phyloP scores from a whole-genome alignment of 495 filamentous ascomycete genomes.

The Rhypophila decipiens region DNA sequence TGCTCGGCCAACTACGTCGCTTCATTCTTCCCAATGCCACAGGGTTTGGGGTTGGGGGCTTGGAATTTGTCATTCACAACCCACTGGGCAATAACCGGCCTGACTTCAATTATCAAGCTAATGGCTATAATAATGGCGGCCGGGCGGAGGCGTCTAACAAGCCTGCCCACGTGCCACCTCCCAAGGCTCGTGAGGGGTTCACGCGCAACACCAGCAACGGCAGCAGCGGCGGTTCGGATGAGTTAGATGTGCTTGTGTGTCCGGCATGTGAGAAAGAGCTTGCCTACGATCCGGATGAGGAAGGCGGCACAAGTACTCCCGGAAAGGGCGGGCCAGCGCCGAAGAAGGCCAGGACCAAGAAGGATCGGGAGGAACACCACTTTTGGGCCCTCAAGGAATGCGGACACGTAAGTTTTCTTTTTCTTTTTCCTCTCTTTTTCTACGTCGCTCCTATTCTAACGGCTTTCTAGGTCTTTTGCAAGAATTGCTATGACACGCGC shows the following conservation, averaged over 20 bases:
- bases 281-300: slow-evolving; percentile 34
- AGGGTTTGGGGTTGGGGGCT: too few relatives aligned
- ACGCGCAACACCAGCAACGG: slow-evolving; percentile 36
- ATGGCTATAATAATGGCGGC: slow-evolving; percentile 13
- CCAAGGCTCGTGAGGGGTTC: slow-evolving; percentile 31
- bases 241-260: slow-evolving; percentile 38
- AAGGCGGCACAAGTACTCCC: slow-evolving; percentile 1
- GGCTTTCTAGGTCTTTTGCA: slow-evolving; percentile 35
- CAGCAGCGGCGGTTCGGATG: slow-evolving; percentile 31
- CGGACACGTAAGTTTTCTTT: slow-evolving; percentile 35
- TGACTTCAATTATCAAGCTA: slow-evolving; percentile 23
- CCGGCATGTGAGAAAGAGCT: slow-evolving; percentile 41
- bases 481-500: slow-evolving; percentile 35
- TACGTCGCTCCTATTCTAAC: neutral
- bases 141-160: too few relatives aligned
- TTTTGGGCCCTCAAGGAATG: slow-evolving; percentile 46
- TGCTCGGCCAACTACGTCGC: too few relatives aligned
- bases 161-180: slow-evolving; percentile 27
- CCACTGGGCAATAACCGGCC: slow-evolving; percentile 22
- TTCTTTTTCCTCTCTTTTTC: neutral
- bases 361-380: slow-evolving; percentile 40
- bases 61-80: slow-evolving; percentile 18
- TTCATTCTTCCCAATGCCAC: too few relatives aligned
- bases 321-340: slow-evolving; percentile 11
- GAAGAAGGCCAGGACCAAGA: slow-evolving; percentile 33